Conservation (phyloP, 495 filamentous ascomycete genomes). For the Darksidea phi region DNA sequence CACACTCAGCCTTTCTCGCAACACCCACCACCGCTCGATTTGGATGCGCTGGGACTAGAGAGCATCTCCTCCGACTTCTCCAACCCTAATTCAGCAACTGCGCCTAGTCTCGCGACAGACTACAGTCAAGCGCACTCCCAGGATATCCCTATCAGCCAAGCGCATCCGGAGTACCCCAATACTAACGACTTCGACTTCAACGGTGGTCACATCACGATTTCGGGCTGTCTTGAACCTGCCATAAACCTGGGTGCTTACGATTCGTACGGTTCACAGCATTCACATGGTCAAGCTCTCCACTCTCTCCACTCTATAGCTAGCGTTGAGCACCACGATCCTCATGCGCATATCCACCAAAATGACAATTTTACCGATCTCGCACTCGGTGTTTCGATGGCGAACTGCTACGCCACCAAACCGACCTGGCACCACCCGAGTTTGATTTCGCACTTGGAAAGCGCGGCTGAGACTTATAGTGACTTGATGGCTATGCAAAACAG, state of each 20-base stretch:
- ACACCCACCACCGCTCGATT: slow-evolving; percentile 23
- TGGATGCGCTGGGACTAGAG: slow-evolving; percentile 21
- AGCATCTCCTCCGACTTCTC: slow-evolving; percentile 19
- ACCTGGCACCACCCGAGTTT: slow-evolving; percentile 9
- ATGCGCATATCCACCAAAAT: background rate
- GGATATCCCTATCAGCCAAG: slow-evolving; percentile 6
- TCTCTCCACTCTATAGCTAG: background rate
- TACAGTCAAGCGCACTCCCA: slow-evolving; percentile 20
- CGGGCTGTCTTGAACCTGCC: slow-evolving; percentile 25
- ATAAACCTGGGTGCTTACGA: slow-evolving; percentile 21
- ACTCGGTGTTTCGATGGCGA: background rate
- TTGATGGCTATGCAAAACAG: background rate
- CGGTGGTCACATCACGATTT: slow-evolving; percentile 30
- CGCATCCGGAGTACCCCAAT: slow-evolving; percentile 11
- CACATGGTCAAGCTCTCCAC: background rate
- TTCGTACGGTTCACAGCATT: background rate
- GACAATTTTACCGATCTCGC: slow-evolving; percentile 7
- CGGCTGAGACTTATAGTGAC: slow-evolving; percentile 7
- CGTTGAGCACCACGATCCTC: background rate
- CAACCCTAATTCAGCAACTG: slow-evolving; percentile 15
- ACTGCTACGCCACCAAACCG: slow-evolving; percentile 18
- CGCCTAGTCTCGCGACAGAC: slow-evolving; percentile 24
- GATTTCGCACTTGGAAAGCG: slow-evolving; percentile 18
- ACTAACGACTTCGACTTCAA: slow-evolving; percentile 33
- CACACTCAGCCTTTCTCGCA: slow-evolving; percentile 3